These are phyloP conservation scores for Breviolum minutum DNA, from an alignment of 73 alveolate species.

Conservation along the genomic window DNA sequence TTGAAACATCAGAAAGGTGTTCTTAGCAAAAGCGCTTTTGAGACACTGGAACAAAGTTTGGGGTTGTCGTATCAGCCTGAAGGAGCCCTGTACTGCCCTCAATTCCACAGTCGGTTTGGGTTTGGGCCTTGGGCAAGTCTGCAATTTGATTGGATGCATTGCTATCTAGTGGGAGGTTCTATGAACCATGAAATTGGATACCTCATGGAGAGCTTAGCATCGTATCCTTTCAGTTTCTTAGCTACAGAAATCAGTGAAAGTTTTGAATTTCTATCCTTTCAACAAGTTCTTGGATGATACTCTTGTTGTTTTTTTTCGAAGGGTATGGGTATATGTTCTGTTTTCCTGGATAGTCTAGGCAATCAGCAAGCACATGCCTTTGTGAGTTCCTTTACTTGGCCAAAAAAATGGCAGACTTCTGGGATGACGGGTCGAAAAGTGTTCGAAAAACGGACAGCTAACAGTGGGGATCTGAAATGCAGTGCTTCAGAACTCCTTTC, in stretches of 20 bases:
- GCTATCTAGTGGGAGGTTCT: not conserved
- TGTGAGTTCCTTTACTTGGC: not conserved
- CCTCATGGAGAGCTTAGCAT: not conserved
- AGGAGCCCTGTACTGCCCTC: not conserved
- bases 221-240: not conserved
- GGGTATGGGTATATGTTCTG: not conserved
- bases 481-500: not conserved
- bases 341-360: not conserved
- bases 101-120: not conserved
- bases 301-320: not conserved
- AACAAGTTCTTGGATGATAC: no score
- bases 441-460: not conserved
- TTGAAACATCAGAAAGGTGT: not conserved
- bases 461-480: not conserved
- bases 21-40: not conserved
- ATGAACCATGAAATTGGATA: not conserved
- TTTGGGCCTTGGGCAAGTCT: not conserved
- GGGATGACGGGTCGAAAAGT: not conserved
- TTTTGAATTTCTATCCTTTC: no score
- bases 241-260: not conserved
- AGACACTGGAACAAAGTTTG: not conserved
- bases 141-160: constrained; percentile 44
- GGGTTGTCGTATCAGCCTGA: not conserved
- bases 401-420: not conserved
- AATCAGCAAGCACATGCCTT: not conserved